Evolutionary conservation across 2,329 filamentous ascomycete species (phyloP).

Genomic region (Diaporthe citrichinensis): DNA sequence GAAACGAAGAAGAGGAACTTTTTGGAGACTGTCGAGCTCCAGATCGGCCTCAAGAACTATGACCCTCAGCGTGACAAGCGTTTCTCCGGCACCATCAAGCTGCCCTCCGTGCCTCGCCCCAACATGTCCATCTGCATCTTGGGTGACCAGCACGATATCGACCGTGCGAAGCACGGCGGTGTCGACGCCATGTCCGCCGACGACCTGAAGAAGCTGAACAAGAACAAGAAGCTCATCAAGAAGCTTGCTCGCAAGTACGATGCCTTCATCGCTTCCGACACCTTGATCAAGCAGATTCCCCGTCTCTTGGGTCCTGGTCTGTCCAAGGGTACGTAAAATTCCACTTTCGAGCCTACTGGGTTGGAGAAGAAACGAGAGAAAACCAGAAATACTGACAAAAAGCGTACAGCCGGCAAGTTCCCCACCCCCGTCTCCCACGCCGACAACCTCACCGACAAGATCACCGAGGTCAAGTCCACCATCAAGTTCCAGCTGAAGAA

Average conservation of each 20-base stretch:
- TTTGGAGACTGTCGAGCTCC: slow-evolving; percentile 82
- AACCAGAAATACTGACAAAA: slow-evolving; percentile 2
- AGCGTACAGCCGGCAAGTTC: slow-evolving; percentile 91
- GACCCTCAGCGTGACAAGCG: slow-evolving; percentile 99
- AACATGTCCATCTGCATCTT: slow-evolving; percentile 88
- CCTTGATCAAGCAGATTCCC: slow-evolving; percentile 99
- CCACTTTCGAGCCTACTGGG: slow-evolving; percentile 42
- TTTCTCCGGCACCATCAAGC: slow-evolving; percentile 99
- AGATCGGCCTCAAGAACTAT: slow-evolving; percentile 76
- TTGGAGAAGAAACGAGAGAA: background rate
- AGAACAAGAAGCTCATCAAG: slow-evolving; percentile 99
- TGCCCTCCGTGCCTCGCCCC: slow-evolving; percentile 91
- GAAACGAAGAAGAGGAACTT: slow-evolving; percentile 99
- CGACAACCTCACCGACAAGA: slow-evolving; percentile 94
- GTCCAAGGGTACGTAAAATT: slow-evolving; percentile 84
- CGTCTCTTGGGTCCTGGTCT: slow-evolving; percentile 99
- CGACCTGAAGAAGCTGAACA: slow-evolving; percentile 99
- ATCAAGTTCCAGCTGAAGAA: slow-evolving; percentile 99
- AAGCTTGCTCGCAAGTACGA: slow-evolving; percentile 99
- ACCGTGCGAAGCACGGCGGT: slow-evolving; percentile 99
- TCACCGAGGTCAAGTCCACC: slow-evolving; percentile 99
- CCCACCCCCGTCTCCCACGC: slow-evolving; percentile 97
- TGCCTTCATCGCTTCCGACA: slow-evolving; percentile 97
- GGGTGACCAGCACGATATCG: slow-evolving; percentile 93
- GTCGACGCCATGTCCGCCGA: slow-evolving; percentile 98